phyloP scores from a whole-genome alignment of 139 green algal genomes.

The Eudorina sp. region DNA sequence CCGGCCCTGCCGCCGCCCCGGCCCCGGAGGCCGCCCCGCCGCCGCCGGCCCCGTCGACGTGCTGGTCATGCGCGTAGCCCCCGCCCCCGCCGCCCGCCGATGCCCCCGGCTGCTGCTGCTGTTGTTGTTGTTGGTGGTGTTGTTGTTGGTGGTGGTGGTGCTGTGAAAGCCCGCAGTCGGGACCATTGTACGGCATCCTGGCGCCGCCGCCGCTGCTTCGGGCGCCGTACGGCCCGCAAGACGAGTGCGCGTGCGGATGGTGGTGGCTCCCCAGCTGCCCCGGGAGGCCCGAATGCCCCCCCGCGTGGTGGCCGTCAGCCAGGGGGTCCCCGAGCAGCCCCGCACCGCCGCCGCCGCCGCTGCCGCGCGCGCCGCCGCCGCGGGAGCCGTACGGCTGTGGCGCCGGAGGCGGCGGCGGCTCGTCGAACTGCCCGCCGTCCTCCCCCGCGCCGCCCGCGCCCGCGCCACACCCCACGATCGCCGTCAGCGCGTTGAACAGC shows the following conservation, averaged over 20 bases:
- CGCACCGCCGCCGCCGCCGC: not conserved
- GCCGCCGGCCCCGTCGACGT: not conserved
- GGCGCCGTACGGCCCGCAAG: not conserved
- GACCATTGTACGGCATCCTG: not conserved
- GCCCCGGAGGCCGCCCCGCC: not conserved
- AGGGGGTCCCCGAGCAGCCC: not conserved
- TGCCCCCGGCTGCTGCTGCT: not conserved
- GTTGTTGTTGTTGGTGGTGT: not conserved
- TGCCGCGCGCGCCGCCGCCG: not conserved
- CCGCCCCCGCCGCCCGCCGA: not conserved
- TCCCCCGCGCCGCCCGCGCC: not conserved
- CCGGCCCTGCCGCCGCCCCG: no score
- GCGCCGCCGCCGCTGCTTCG: not conserved
- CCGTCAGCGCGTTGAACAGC: conserved; percentile 41
- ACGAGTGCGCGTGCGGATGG: not conserved
- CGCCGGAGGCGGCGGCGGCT: not conserved
- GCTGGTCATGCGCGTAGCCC: not conserved
- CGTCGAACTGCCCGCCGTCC: not conserved
- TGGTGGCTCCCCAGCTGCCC: no score
- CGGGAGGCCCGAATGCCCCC: no score
- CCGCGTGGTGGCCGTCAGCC: not conserved
- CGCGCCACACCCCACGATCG: not conserved
- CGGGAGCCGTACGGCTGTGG: not conserved
- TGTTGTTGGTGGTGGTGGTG: not conserved
- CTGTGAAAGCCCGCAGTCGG: no score